phyloP scores from a whole-genome alignment of 75 land plant species.

The Picea sitchensis region DNA sequence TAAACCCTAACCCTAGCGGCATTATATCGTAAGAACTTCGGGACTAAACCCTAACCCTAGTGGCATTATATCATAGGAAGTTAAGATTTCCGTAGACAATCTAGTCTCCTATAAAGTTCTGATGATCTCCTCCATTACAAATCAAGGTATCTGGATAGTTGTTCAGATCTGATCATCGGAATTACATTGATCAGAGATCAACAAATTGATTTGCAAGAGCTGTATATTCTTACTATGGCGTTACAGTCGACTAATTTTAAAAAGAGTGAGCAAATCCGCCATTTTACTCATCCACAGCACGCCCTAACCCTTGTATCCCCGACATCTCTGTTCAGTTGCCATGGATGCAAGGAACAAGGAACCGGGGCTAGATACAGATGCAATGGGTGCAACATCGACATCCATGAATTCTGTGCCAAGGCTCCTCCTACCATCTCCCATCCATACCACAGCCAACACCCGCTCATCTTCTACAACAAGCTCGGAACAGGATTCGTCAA shows the following conservation, averaged over 20 bases:
- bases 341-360: conserved; percentile 59
- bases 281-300: conserved; percentile 49
- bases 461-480: conserved; percentile 30
- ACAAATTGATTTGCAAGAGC: no score
- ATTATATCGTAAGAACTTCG: no score
- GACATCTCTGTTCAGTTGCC: conserved; percentile 39
- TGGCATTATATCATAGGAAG: no score
- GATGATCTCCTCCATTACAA: no score
- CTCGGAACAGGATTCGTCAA: conserved; percentile 23
- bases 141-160: no score
- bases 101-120: no score
- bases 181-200: no score
- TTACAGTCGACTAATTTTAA: neutral
- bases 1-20: no score
- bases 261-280: conserved; percentile 22
- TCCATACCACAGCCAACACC: conserved; percentile 43
- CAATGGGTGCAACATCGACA: conserved; percentile 33
- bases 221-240: neutral
- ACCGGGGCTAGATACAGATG: conserved; percentile 35
- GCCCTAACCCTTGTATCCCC: conserved; percentile 4
- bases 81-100: no score
- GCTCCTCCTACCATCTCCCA: conserved; percentile 32
- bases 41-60: no score
- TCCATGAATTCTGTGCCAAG: conserved; percentile 60
- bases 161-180: no score